Evolutionary conservation across 2,329 filamentous ascomycete species (phyloP).

Genomic region (Penicillium expansum): DNA sequence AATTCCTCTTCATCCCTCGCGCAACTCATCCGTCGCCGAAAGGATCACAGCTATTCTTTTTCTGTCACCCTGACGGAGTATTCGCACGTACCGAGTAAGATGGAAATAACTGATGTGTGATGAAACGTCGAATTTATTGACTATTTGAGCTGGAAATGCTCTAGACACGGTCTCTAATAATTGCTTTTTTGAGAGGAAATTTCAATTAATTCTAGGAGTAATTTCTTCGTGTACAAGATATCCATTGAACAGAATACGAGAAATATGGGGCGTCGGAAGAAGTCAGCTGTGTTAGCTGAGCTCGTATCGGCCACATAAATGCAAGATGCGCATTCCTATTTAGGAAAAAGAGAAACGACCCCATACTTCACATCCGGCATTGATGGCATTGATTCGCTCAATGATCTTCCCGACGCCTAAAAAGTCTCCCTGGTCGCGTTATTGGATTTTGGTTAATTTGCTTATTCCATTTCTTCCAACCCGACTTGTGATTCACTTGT

Average conservation of each 20-base stretch:
- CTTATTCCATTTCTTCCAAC: neutral
- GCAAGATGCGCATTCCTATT: neutral
- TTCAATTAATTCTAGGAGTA: neutral
- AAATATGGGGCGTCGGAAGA: neutral
- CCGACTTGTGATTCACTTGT: neutral
- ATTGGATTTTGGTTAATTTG: neutral
- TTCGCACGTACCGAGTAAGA: constrained; percentile 57
- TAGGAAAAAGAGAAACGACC: neutral
- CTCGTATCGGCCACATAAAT: neutral
- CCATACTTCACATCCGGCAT: neutral
- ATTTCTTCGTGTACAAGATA: neutral
- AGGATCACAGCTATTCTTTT: constrained; percentile 44
- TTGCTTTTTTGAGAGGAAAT: neutral
- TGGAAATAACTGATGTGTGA: constrained; percentile 91
- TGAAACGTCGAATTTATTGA: constrained; percentile 67
- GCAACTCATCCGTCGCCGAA: constrained; percentile 44
- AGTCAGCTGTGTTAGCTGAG: neutral
- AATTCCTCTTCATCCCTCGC: constrained; percentile 47
- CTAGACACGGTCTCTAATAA: neutral
- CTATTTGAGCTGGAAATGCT: neutral
- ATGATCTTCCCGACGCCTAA: too few species aligned
- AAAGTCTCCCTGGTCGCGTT: neutral
- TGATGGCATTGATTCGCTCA: too few species aligned
- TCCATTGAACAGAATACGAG: neutral
- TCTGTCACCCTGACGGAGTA: constrained; percentile 38